phyloP scores from a whole-genome alignment of 371 early-diverging fungal species.

The Apophysomyces elegans region DNA sequence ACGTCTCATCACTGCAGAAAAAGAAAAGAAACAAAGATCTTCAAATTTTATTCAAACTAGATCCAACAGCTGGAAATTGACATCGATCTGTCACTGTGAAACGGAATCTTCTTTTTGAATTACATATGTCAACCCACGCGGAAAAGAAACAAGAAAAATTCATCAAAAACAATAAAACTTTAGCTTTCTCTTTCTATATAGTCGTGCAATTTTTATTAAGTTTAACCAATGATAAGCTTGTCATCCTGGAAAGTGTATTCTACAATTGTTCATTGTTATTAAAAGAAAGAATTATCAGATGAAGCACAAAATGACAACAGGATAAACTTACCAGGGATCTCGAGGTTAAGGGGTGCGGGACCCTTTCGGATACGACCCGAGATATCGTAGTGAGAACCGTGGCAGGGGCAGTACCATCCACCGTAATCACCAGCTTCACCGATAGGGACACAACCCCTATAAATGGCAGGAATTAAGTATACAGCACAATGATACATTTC shows the following conservation, averaged over 20 bases:
- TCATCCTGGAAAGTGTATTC: constrained; percentile 43
- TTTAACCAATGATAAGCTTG: constrained; percentile 47
- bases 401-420: constrained; percentile 99
- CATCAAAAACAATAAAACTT: background rate
- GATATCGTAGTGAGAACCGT: constrained; percentile 94
- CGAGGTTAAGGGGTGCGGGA: constrained; percentile 96
- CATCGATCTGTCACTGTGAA: too few relatives aligned
- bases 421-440: constrained; percentile 96
- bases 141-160: too few relatives aligned
- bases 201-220: background rate
- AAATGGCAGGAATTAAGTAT: background rate
- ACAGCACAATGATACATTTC: background rate
- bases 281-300: background rate
- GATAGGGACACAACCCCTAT: constrained; percentile 94
- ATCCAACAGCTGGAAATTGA: too few relatives aligned
- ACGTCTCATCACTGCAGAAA: too few relatives aligned
- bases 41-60: too few relatives aligned
- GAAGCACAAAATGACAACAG: background rate
- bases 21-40: too few relatives aligned
- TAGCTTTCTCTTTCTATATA: background rate
- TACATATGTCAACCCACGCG: background rate
- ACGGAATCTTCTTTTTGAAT: background rate
- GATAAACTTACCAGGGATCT: constrained; percentile 72
- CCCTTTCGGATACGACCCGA: constrained; percentile 96
- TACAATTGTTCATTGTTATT: constrained; percentile 10